Conservation (phyloP, 345 rosid species). For the Dovyalis caffra region DNA sequence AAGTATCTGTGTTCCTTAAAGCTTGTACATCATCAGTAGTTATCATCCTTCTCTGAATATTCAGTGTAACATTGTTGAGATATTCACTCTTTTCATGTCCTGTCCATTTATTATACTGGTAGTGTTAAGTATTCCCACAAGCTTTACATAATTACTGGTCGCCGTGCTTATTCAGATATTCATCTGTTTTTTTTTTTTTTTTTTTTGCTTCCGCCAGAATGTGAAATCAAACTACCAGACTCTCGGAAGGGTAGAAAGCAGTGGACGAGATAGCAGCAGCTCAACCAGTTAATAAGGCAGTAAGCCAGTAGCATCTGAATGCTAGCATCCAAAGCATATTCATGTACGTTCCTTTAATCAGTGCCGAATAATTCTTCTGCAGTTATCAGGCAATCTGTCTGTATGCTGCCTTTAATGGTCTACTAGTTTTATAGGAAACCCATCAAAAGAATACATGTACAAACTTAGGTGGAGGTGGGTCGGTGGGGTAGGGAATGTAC, state of each 20-base stretch:
- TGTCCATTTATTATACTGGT: not conserved
- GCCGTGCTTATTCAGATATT: not conserved
- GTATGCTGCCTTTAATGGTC: not conserved
- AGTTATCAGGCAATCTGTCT: not conserved
- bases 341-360: not conserved
- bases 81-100: not conserved
- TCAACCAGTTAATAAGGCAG: slow-evolving; percentile 7
- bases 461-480: not conserved
- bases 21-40: not conserved
- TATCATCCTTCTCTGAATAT: not conserved
- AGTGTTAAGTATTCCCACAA: not conserved
- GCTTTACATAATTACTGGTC: not conserved
- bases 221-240: slow-evolving; percentile 58
- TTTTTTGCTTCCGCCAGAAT: slow-evolving; percentile 63
- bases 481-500: not conserved
- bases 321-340: not conserved
- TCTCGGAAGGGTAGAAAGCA: slow-evolving; percentile 19
- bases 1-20: not conserved
- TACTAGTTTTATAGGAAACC: not conserved
- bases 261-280: slow-evolving; percentile 17
- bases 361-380: not conserved
- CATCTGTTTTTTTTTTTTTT: slow-evolving; percentile 1
- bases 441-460: not conserved
- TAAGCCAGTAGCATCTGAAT: not conserved
- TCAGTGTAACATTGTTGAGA: not conserved